Evolutionary conservation across 495 filamentous ascomycete species (phyloP), one percentile per base, ranked within the genome.

Genomic region (Hypoxylon lienhwacheense): DNA sequence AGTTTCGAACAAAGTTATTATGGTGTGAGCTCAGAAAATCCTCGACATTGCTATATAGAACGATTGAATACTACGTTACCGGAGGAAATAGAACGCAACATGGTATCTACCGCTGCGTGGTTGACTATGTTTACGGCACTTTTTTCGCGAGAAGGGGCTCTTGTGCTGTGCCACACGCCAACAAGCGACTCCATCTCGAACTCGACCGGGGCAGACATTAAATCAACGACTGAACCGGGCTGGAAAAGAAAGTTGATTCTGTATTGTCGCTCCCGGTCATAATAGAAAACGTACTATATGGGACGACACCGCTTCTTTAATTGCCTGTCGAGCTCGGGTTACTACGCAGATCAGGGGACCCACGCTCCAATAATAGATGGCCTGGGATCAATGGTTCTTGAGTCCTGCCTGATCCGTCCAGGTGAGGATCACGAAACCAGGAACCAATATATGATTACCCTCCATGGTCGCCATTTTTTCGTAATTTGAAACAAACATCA

Each of bases 311-410:
- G 15, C 19, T 12, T 5, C 10, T 24, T 35, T 24, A 8, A 22
- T 19, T 26, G 8, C 31, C 26, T 54, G n/a, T 39, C 39, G 53
- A 7, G 37, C 28, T 5, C 21, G n/a, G 29, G 36, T 54, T 55
- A 60, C 56, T 50, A 47, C 12, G 32, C 46, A 5, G 37, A 14
- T 37, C 53, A 33, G 50, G 48, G 55, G 41, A 31, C 41, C 12
- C 31, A 22, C 7, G 29, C 19, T 10, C 54, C 33, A 58, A 58
- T 46, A 47, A 51, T 58, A 52, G 47, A 22, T 15, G 11, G 24
- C 3, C 15, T 51, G n/a, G 33, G 50, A 43, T 24, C 48, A 47
- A 53, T 48, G 32, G 48, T 58, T 26, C 47, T 58, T 47, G n/a
- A 47, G 22, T 15, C 22, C 40, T 19, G n/a, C 6, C 19, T 34